Percentiles rank a stretch among this genome's conserved stretches.
Conservation (phyloP, 257 asterid species). For the Thymus quinquecostatus region DNA sequence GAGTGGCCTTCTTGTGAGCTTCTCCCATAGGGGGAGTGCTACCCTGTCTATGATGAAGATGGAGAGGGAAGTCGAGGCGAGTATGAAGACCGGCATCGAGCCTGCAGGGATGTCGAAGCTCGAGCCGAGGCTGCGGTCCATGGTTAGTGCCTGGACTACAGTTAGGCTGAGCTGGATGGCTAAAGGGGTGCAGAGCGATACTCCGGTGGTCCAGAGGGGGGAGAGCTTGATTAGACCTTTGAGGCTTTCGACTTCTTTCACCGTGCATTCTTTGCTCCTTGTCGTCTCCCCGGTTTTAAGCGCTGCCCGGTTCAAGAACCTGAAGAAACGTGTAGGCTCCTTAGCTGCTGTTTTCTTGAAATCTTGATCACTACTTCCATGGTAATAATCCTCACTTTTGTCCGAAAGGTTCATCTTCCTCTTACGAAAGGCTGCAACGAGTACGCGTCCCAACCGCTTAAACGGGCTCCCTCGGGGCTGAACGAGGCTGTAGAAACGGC, state of each 20-base stretch:
- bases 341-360: constrained; percentile 9
- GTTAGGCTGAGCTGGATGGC: constrained; percentile 61
- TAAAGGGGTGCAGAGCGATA: constrained; percentile 61
- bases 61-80: constrained; percentile 51
- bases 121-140: constrained; percentile 60
- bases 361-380: constrained; percentile 29
- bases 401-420: constrained; percentile 43
- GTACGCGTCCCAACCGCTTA: constrained; percentile 50
- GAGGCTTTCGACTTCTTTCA: constrained; percentile 66
- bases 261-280: constrained; percentile 35
- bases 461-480: constrained; percentile 69
- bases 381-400: constrained; percentile 49
- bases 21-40: constrained; percentile 52
- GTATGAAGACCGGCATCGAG: constrained; percentile 56
- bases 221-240: constrained; percentile 58
- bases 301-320: constrained; percentile 76
- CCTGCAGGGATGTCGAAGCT: constrained; percentile 67
- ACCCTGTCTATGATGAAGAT: constrained; percentile 56
- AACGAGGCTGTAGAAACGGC: constrained; percentile 42
- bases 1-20: constrained; percentile 39
- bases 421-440: constrained; percentile 53
- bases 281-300: constrained; percentile 37
- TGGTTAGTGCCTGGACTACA: constrained; percentile 66
- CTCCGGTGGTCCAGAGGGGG: constrained; percentile 73
- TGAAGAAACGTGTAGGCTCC: constrained; percentile 36